Evolutionary conservation across 2,329 filamentous ascomycete species (phyloP), one percentile per base, ranked within the genome.

Genomic region (Calonectria montana): DNA sequence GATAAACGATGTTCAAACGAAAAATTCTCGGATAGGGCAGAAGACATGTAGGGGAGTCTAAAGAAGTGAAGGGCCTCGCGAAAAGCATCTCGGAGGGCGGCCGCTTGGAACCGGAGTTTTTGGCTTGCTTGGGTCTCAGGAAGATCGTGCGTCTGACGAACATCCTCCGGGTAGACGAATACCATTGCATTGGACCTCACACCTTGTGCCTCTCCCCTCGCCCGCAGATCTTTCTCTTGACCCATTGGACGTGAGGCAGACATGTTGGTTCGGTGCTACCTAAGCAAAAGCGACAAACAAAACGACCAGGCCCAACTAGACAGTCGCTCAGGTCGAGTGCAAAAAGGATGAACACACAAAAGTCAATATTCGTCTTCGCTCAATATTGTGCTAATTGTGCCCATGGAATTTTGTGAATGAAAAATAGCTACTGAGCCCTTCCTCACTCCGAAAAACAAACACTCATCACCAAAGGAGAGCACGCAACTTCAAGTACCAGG

Each of bases 51-150:
- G 74, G 74, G 71, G 71, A 63, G 74, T 75, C 75, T 70, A 76
- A 70, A 75, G 73, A 74, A 78, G 75, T 75, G 75, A 77, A 81
- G 78, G 81, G 78, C 82, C 81, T 82, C 77, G 79, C 79, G 78
- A 82, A 81, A 81, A 80, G 77, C 79, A 82, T 80, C 81, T 84
- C 80, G 82, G 80, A 83, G 80, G 83, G 82, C 82, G 83, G 83
- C 82, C 82, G 82, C 83, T 85, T 83, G 83, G 83, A 84, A 85
- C 80, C 79, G 84, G 84, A 85, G 84, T 86, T 84, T 82, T 81
- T 82, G 83, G 83, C 82, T 83, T 84, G 83, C 83, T 85, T 83
- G 83, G 81, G 82, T 84, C 84, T 81, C 79, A 81, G 82, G 82
- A 84, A 81, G 80, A 83, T 82, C 77, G 82, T 82, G 80, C 81